Evolutionary conservation across 768 basidiomycete species (phyloP).

Genomic region (Xerocomellus dryophilus): DNA sequence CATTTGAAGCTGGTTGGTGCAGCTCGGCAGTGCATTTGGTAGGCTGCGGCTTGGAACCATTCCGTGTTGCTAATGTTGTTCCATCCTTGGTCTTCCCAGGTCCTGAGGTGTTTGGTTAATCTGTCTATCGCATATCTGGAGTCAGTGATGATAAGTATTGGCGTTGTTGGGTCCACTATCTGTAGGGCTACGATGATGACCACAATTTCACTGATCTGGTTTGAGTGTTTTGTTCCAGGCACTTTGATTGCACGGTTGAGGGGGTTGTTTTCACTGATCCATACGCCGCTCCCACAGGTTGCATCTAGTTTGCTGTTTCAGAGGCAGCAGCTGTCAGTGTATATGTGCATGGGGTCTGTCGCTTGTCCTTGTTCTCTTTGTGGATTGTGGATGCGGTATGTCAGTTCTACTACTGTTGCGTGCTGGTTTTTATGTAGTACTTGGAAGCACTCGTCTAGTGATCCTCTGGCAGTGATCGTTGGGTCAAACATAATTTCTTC

Average conservation of each 20-base stretch:
- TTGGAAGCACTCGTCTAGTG: neutral
- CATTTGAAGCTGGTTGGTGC: too few species aligned
- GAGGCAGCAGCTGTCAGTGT: constrained; percentile 26
- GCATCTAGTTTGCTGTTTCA: constrained; percentile 21
- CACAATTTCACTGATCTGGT: constrained; percentile 12
- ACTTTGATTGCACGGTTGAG: neutral
- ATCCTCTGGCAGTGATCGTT: neutral
- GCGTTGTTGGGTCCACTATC: neutral
- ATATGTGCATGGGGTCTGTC: neutral
- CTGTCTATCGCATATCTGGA: too few species aligned
- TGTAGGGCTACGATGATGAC: neutral
- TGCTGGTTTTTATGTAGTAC: neutral
- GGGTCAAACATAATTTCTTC: neutral
- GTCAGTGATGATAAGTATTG: neutral
- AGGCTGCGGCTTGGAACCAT: too few species aligned
- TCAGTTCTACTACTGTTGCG: too few species aligned
- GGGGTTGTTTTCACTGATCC: neutral
- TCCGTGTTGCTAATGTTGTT: too few species aligned
- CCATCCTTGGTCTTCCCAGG: too few species aligned
- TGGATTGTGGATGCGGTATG: too few species aligned
- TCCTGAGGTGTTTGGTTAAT: too few species aligned
- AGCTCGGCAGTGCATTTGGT: too few species aligned
- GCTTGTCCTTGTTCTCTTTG: too few species aligned
- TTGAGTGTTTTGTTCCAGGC: neutral
- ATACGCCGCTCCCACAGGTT: constrained; percentile 14